Base-by-base conservation (phyloP, 2,329 filamentous ascomycete species). In the Fusarium xyrophilum region DNA sequence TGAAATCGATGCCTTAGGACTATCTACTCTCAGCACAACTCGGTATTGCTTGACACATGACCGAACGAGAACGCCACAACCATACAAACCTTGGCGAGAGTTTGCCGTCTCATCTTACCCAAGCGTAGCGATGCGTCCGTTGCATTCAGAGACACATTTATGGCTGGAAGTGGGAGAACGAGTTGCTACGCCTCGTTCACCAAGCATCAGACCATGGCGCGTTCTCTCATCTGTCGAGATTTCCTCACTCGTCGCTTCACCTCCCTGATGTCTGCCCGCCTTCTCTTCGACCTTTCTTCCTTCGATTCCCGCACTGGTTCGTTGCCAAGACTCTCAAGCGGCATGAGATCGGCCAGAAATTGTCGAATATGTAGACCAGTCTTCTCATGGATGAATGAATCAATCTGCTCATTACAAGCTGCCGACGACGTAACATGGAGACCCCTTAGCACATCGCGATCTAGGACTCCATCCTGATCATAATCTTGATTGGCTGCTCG, bases 371-470 rank as follows among this genome's bases (percentile, higher is more conserved):
- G 78, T 27, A 86, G 71, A 0, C 86, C 86, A 1, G 85, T 87
- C 63, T 82, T 81, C 25, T 82, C 76, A 30, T 81, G 78, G 56
- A 89, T 83, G 73, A 83, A 83, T 0, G 80, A 79, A 71, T 88
- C 85, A 4, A 87, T 80, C 36, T 82, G 77, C 57, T 85, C 82
- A 57, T 88, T 83, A 51, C 85, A 86, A 7, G 86, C 86, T 14
- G 86, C 86, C 8, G 83, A 83, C 32, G 84, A 82, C 8, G 85
- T 85, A 39, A 88, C 81, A 62, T 85, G 83, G 14, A 89, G 76
- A 0, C 86, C 86, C 52, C 82, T 79, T 50, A 88, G 79, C 6
- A 88, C 82, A 70, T 86, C 84, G 46, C 80, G 79, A 70, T 88
- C 82, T 27, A 76, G 76, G 32, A 86, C 81, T 36, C 78, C 73